A percentile compares a stretch with the other conserved stretches of the same genome.
Conservation (phyloP, 2,329 filamentous ascomycete genomes). For the Davidsoniella virescens region DNA sequence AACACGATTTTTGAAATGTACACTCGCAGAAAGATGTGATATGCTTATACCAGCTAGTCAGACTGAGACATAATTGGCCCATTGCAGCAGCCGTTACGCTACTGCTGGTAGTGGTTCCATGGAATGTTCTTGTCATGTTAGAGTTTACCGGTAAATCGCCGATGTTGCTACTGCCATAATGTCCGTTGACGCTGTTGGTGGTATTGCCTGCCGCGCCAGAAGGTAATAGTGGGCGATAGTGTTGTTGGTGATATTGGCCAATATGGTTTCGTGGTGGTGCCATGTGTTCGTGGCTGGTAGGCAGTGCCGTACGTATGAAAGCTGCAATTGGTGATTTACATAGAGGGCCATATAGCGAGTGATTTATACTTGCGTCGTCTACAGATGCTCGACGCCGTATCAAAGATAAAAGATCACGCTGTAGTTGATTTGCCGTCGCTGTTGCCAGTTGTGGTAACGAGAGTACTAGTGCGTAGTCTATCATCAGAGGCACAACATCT, state of each 20-base stretch:
- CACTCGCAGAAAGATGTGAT: conserved; percentile 10
- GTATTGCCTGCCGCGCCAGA: neutral
- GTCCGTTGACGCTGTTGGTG: no score
- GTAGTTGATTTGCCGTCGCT: conserved; percentile 4
- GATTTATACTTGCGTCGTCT: conserved; percentile 7
- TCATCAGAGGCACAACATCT: conserved; percentile 4
- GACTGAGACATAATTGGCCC: conserved; percentile 4
- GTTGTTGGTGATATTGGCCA: no score
- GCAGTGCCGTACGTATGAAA: conserved; percentile 5
- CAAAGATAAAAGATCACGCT: conserved; percentile 5
- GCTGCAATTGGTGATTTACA: conserved; percentile 8
- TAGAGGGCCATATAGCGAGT: conserved; percentile 10
- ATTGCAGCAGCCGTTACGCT: neutral
- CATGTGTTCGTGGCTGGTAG: neutral
- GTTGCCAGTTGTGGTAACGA: conserved; percentile 3
- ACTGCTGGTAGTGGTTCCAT: neutral
- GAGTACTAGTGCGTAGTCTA: conserved; percentile 9
- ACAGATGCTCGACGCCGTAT: neutral
- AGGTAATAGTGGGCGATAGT: neutral
- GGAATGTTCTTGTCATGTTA: neutral
- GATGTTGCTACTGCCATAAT: neutral
- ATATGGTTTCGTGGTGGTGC: neutral
- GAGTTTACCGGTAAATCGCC: neutral
- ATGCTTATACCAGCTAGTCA: conserved; percentile 5
- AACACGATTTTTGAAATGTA: conserved; percentile 3